A percentile compares a stretch with the other conserved stretches of the same genome.
These are phyloP conservation scores for Penicillium daleae DNA, from an alignment of 495 filamentous ascomycete genomes.

Conservation along the genomic window DNA sequence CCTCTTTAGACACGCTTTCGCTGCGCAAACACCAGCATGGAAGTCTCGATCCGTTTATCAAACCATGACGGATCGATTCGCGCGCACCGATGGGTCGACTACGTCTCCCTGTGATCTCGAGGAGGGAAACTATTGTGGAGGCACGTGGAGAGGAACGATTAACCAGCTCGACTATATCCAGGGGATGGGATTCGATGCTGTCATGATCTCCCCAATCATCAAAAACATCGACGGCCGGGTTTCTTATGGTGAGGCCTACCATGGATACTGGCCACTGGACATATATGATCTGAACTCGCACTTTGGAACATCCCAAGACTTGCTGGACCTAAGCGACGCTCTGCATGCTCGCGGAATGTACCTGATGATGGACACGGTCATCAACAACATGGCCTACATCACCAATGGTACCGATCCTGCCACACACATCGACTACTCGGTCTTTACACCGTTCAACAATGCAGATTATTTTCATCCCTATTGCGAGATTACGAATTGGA, in stretches of 20 bases:
- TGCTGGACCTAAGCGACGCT: slow-evolving; percentile 62
- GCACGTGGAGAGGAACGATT: slow-evolving; percentile 73
- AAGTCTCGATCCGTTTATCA: slow-evolving; percentile 71
- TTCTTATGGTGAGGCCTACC: slow-evolving; percentile 63
- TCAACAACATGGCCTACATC: slow-evolving; percentile 70
- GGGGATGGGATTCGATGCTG: slow-evolving; percentile 77
- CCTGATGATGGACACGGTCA: slow-evolving; percentile 78
- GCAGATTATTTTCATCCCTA: slow-evolving; percentile 64
- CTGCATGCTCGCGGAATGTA: slow-evolving; percentile 67
- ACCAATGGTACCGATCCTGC: slow-evolving; percentile 56
- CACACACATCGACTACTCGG: slow-evolving; percentile 60
- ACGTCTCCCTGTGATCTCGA: slow-evolving; percentile 51
- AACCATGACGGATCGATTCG: slow-evolving; percentile 76
- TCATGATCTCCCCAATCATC: slow-evolving; percentile 82
- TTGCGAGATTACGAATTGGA: slow-evolving; percentile 68
- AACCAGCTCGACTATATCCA: slow-evolving; percentile 63
- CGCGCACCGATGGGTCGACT: slow-evolving; percentile 64
- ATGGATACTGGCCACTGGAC: slow-evolving; percentile 76
- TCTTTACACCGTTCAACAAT: slow-evolving; percentile 67
- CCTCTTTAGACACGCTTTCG: slow-evolving; percentile 14
- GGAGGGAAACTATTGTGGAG: slow-evolving; percentile 69
- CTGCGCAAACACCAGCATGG: slow-evolving; percentile 49
- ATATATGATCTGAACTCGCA: slow-evolving; percentile 66
- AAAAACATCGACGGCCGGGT: slow-evolving; percentile 56
- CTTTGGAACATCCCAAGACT: slow-evolving; percentile 66